Base-by-base conservation (phyloP, 1,284 basidiomycete genomes). In the Pholiota adiposa region DNA sequence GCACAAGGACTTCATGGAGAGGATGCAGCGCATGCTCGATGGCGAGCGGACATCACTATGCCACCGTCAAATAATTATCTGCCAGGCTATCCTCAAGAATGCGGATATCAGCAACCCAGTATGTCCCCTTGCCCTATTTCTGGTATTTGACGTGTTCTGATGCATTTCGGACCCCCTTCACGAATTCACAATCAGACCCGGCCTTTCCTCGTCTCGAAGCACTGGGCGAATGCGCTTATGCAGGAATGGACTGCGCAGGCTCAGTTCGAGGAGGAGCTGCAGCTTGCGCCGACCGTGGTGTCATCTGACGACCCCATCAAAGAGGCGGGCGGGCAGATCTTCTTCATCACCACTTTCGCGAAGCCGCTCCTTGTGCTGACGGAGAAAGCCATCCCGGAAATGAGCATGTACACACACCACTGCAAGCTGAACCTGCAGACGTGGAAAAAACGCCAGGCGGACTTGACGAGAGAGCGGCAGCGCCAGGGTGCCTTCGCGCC, bases 91-190 rank as follows among this genome's bases (percentile, higher is more conserved):
- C 53, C 90, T 98, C 75, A 98, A 98, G 75, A 97, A 95, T 70
- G 94, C 94, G 11, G 96, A 98, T 76, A 98, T 98, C 70, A 96
- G 93, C 72, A 98, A 98, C 73, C 95, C 96, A 11, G 94, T 97
- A 73, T 64, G 91, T 83, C 9, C 34, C 29, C 51, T 34, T 19
- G 23, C n/a, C 51, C 44, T 59, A 57, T 48, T 46, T 55, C 25
- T 54, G 21, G 25, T 40, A 36, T 31, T 33, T 36, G 29, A 29
- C 53, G 44, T 43, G 50, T 51, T 18, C 52, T 55, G 14, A 48
- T 55, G 12, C 31, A 29, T 51, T 62, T 11, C 12, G 44, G 25
- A 0, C 19, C 19, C 19, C 7, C 19, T 7, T 19, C 21, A n/a
- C 11, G 8, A 33, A 11, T 25, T 46, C 12, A 49, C 27, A 25